Evolutionary conservation across 495 filamentous ascomycete genomes (phyloP).

Genomic region (Hypoxylon lienhwacheense): DNA sequence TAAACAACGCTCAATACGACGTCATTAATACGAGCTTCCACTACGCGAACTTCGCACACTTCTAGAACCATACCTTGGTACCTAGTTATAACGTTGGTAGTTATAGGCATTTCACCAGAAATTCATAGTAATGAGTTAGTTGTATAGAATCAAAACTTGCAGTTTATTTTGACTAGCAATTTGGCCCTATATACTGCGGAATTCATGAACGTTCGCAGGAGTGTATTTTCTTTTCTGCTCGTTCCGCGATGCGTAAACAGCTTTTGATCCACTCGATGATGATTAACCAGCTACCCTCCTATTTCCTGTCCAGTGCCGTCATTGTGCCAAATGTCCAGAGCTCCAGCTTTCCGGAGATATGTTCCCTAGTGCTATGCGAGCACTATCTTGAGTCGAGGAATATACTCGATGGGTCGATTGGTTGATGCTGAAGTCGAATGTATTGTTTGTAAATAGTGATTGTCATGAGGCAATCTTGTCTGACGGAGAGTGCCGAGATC

Average conservation of each 20-base stretch:
- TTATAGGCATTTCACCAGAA: too few relatives aligned
- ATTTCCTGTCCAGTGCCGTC: conserved; percentile 30
- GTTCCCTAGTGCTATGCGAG: conserved; percentile 3
- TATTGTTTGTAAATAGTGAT: conserved; percentile 29
- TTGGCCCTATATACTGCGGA: conserved; percentile 29
- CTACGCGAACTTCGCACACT: too few relatives aligned
- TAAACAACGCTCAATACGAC: too few relatives aligned
- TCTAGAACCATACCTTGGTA: background rate
- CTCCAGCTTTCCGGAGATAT: conserved; percentile 7
- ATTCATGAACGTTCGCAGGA: conserved; percentile 22
- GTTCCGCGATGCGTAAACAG: conserved; percentile 33
- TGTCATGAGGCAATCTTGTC: conserved; percentile 38
- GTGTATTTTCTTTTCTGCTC: conserved; percentile 5
- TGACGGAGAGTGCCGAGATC: conserved; percentile 58
- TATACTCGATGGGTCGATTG: conserved; percentile 7
- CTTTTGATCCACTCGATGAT: conserved; percentile 36
- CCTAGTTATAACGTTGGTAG: background rate
- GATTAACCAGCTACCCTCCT: conserved; percentile 40
- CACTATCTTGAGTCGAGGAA: conserved; percentile 10
- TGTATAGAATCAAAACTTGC: conserved; percentile 15
- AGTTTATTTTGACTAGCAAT: conserved; percentile 30
- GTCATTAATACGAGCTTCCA: too few relatives aligned
- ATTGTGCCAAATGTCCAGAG: conserved; percentile 25
- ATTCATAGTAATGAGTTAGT: background rate
- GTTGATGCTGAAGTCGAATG: conserved; percentile 21